Percentiles rank a stretch among this genome's conserved stretches.
phyloP scores from a whole-genome alignment of 768 basidiomycete genomes.

The Gyrodon lividus region DNA sequence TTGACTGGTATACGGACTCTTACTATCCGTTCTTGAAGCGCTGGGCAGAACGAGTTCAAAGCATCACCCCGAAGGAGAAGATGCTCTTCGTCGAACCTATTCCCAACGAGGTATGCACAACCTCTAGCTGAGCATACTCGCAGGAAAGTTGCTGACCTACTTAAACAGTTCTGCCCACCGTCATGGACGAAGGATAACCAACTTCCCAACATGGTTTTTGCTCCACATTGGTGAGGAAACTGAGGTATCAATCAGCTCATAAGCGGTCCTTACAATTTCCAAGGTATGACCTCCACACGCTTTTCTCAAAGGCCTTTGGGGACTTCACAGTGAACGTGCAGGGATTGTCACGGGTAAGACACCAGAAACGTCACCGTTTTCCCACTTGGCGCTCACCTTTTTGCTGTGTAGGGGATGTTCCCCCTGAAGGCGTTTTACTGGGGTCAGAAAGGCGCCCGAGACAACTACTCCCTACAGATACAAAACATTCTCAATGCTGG shows the following conservation, averaged over 20 bases:
- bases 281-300: conserved; percentile 90
- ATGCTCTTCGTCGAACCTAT: conserved; percentile 81
- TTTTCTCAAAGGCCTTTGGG: conserved; percentile 83
- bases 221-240: conserved; percentile 67
- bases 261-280: background rate
- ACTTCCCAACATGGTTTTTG: conserved; percentile 62
- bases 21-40: conserved; percentile 74
- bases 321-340: conserved; percentile 92
- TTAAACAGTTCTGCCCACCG: conserved; percentile 67
- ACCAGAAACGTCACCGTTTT: background rate
- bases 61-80: conserved; percentile 48
- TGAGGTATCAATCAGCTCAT: background rate
- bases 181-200: conserved; percentile 70
- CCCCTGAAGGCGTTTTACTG: conserved; percentile 79
- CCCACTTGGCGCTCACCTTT: conserved; percentile 7
- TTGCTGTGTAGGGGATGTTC: conserved; percentile 72
- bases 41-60: conserved; percentile 64
- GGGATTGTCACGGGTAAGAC: conserved; percentile 76
- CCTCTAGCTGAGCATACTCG: background rate
- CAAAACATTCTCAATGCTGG: conserved; percentile 71
- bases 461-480: conserved; percentile 84
- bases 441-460: conserved; percentile 77
- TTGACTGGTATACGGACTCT: conserved; percentile 86
- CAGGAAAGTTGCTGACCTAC: conserved; percentile 3
- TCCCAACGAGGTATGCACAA: conserved; percentile 77